Evolutionary conservation across 108 stramenopile genomes (phyloP).

Genomic region (Nitzschia inconspicua): DNA sequence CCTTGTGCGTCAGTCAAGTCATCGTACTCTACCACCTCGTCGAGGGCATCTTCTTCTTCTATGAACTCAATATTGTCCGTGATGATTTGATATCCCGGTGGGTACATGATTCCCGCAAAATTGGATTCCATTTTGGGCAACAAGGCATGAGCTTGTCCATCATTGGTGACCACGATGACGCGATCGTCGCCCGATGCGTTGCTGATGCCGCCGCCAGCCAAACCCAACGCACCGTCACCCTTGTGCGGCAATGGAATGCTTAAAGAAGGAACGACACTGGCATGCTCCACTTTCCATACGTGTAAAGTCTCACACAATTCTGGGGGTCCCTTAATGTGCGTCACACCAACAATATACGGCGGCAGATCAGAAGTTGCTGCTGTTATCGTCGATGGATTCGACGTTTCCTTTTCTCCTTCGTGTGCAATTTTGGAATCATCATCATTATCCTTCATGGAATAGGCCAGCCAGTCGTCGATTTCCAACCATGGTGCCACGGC

Average conservation of each 20-base stretch:
- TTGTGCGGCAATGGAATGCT: conserved; percentile 28
- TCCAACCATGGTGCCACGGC: background rate
- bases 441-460: conserved; percentile 1
- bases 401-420: background rate
- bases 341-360: conserved; percentile 34
- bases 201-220: conserved; percentile 5
- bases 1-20: background rate
- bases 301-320: conserved; percentile 38
- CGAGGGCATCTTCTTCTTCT: conserved; percentile 62
- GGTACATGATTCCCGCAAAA: conserved; percentile 62
- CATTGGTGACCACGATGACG: conserved; percentile 17
- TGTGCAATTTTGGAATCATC: background rate
- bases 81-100: conserved; percentile 54
- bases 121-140: conserved; percentile 34
- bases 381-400: background rate
- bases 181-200: conserved; percentile 13
- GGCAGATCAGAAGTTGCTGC: conserved; percentile 10
- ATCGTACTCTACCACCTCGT: conserved; percentile 7
- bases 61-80: conserved; percentile 62
- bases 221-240: conserved; percentile 24
- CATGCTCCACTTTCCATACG: conserved; percentile 37
- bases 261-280: conserved; percentile 21
- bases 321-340: conserved; percentile 37
- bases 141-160: conserved; percentile 34
- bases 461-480: conserved; percentile 13